These are phyloP conservation scores for Biancaea sappan DNA, from an alignment of 306 rosid genomes.

Conservation along the genomic window DNA sequence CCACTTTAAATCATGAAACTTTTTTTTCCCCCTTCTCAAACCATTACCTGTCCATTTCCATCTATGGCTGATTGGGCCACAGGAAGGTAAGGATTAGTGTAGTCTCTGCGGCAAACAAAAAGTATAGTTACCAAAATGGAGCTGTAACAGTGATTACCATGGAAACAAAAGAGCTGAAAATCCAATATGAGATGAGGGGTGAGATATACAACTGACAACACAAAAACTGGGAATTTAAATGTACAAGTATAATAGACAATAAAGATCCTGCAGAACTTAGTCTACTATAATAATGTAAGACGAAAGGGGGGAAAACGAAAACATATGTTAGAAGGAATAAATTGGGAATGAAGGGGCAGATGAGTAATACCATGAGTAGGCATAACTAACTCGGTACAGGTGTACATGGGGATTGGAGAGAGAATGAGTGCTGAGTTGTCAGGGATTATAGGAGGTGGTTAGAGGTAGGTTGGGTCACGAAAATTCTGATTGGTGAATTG, in stretches of 20 bases:
- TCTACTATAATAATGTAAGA: too few species aligned
- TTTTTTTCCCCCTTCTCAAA: conserved; percentile 17
- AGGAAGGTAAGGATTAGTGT: conserved; percentile 96
- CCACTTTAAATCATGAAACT: background rate
- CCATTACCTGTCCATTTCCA: conserved; percentile 87
- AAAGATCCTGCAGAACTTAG: background rate
- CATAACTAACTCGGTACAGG: too few species aligned
- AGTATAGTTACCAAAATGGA: background rate
- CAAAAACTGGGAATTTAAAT: conserved; percentile 1
- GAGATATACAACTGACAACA: conserved; percentile 22
- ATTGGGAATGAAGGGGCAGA: too few species aligned
- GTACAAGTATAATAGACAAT: background rate
- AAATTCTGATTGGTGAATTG: too few species aligned
- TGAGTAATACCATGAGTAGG: too few species aligned
- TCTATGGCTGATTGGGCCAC: conserved; percentile 97
- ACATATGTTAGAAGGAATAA: too few species aligned
- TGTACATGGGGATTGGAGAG: too few species aligned
- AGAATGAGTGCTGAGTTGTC: too few species aligned
- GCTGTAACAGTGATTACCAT: background rate
- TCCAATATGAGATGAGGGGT: background rate
- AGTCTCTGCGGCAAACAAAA: conserved; percentile 70
- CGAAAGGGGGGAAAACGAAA: too few species aligned
- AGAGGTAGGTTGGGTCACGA: too few species aligned
- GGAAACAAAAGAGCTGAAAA: conserved; percentile 8
- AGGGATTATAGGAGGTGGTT: too few species aligned